Conservation (phyloP, 805 yeast genomes). For the Torulaspora franciscae region DNA sequence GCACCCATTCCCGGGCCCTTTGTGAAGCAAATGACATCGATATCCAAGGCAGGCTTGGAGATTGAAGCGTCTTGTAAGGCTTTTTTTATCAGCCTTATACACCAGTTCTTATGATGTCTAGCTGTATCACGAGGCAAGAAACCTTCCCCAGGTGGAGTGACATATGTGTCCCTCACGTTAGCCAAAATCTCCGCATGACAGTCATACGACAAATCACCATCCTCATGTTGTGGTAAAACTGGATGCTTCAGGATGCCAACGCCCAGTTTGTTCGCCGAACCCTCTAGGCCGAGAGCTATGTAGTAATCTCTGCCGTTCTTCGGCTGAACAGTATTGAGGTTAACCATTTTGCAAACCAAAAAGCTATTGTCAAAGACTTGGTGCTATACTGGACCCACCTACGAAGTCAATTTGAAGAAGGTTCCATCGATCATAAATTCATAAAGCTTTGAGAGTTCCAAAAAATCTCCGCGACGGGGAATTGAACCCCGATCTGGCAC, state of each 20-base stretch:
- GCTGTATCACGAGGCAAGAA: conserved; percentile 96
- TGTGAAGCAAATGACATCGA: conserved; percentile 86
- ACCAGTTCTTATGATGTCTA: conserved; percentile 94
- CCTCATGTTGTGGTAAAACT: conserved; percentile 20
- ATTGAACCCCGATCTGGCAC: conserved; percentile 19
- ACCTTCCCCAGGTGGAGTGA: conserved; percentile 98
- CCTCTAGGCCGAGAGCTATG: conserved; percentile 87
- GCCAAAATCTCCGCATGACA: conserved; percentile 73
- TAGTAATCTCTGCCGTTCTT: conserved; percentile 40
- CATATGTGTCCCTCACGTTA: conserved; percentile 91
- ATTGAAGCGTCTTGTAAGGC: conserved; percentile 63
- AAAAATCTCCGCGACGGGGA: conserved; percentile 17
- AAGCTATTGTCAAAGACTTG: neutral
- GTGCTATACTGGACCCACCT: neutral
- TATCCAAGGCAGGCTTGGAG: conserved; percentile 40
- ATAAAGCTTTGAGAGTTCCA: neutral
- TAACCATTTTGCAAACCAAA: conserved; percentile 25
- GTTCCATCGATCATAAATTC: too few species aligned
- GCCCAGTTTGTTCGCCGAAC: conserved; percentile 94
- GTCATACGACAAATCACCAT: conserved; percentile 49
- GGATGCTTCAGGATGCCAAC: conserved; percentile 84
- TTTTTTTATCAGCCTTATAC: conserved; percentile 62
- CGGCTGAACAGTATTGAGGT: conserved; percentile 29
- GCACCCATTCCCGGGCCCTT: conserved; percentile 99
- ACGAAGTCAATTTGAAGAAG: too few species aligned